A percentile compares a stretch with the other conserved stretches of the same genome.
These are phyloP conservation scores for Exsudoporus frostii DNA, from an alignment of 768 basidiomycete species.

Conservation along the genomic window DNA sequence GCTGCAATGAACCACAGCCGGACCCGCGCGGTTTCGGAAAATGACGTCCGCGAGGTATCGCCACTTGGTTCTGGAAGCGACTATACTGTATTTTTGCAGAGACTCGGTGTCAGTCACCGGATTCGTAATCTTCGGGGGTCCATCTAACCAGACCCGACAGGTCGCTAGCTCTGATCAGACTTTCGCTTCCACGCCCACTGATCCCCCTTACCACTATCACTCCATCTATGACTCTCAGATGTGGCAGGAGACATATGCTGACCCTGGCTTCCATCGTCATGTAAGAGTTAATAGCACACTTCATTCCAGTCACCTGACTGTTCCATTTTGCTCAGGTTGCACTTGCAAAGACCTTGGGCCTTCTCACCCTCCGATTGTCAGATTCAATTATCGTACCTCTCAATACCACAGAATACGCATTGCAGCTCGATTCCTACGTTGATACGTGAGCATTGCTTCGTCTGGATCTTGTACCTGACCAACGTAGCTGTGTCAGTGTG, in stretches of 20 bases:
- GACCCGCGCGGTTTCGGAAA: constrained; percentile 15
- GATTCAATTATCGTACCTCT: constrained; percentile 65
- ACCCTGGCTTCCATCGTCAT: constrained; percentile 72
- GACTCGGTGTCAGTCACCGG: constrained; percentile 50
- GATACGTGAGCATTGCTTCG: constrained; percentile 44
- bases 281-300: constrained; percentile 34
- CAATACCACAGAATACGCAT: constrained; percentile 72
- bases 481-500: constrained; percentile 41
- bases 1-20: constrained; percentile 31
- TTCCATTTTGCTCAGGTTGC: constrained; percentile 44
- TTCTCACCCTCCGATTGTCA: constrained; percentile 54
- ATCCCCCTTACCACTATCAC: constrained; percentile 71
- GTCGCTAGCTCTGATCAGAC: constrained; percentile 33
- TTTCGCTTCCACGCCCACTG: constrained; percentile 36
- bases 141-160: constrained; percentile 12
- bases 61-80: constrained; percentile 84
- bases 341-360: constrained; percentile 61
- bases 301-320: background rate
- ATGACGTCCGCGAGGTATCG: constrained; percentile 40
- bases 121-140: background rate
- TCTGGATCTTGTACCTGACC: constrained; percentile 24
- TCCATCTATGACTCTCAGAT: constrained; percentile 68
- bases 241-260: constrained; percentile 73
- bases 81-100: constrained; percentile 87
- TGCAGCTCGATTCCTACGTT: constrained; percentile 59